Evolutionary conservation across 1,139 yeast genomes (phyloP), one percentile per base, ranked within the genome.

Genomic region (Yamadazyma kanchanaburiensis): DNA sequence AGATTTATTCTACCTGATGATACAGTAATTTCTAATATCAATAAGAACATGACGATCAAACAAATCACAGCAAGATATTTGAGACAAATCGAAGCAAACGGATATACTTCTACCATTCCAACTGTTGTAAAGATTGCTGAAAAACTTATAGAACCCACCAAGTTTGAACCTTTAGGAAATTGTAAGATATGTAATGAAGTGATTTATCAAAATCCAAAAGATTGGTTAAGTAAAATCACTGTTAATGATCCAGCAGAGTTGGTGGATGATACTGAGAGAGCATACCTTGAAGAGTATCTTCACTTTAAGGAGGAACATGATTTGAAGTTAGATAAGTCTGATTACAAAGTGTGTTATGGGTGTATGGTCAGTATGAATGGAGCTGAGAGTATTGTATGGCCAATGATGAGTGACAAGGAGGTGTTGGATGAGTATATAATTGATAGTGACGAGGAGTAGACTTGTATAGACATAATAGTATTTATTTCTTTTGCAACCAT

Each of bases 91-190:
- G 96, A 88, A 48, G 70, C 60, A 6, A 64, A 74, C 7, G 94
- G 84, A 6, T 89, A 88, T 48, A 87, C 96, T 0, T 87, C 94
- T 30, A 87, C 94, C 4, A 91, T 94, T 3, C 83, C 96, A 0
- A 89, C 98, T 0, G 97, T 91, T 12, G 89, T 88, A 9, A 80
- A 86, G 40, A 89, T 95, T 0, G 95, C 94, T 8, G 80, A 80
- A 30, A 89, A 91, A 53, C 60, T 91, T 29, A 77, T 76, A 1
- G 70, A 71, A 7, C 87, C 86, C 0, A 49, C 45, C 6, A 52
- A 45, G n/a, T 45, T 42, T 13, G 32, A 35, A 12, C 35, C 43
- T 5, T 12, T 16, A 9, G 30, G 34, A 4, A 12, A 14, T 1
- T 84, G 94, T 53, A 57, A 58, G 22, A 47, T 79, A 1, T 82